phyloP scores from a whole-genome alignment of 257 asterid genomes.

The Petunia axillaris region DNA sequence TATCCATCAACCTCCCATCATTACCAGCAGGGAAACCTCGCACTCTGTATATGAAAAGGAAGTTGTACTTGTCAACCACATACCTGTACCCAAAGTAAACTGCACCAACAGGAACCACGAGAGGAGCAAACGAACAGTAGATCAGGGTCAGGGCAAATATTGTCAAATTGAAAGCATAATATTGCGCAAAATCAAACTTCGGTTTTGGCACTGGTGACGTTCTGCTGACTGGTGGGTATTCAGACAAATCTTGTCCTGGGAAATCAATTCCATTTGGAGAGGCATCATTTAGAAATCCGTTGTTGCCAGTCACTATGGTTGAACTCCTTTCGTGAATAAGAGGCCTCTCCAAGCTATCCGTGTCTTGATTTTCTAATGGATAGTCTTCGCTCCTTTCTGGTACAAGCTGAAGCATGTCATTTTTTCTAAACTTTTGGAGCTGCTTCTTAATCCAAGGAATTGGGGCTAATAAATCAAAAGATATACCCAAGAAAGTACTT shows the following conservation, averaged over 20 bases:
- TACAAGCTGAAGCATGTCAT: constrained; percentile 95
- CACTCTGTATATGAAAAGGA: constrained; percentile 89
- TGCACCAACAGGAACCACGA: constrained; percentile 94
- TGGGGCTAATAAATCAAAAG: constrained; percentile 90
- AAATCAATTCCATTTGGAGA: constrained; percentile 50
- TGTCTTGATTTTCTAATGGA: constrained; percentile 64
- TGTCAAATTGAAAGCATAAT: constrained; percentile 94
- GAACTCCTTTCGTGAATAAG: constrained; percentile 62
- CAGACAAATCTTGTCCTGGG: constrained; percentile 76
- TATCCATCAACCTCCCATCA: constrained; percentile 94
- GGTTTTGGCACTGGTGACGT: constrained; percentile 97
- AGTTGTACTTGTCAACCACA: constrained; percentile 93
- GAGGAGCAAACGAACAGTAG: constrained; percentile 89
- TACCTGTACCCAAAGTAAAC: constrained; percentile 91
- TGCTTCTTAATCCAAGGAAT: constrained; percentile 97
- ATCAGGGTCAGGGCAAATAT: constrained; percentile 91
- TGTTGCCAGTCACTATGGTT: constrained; percentile 47
- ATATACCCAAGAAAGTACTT: constrained; percentile 92
- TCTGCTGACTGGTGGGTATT: constrained; percentile 91
- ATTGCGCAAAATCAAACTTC: constrained; percentile 90
- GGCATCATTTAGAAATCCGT: constrained; percentile 48
- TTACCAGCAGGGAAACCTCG: constrained; percentile 97
- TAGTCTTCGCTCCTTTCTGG: constrained; percentile 84
- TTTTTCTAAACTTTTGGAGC: constrained; percentile 78
- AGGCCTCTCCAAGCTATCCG: constrained; percentile 69